A percentile compares a stretch with the other conserved stretches of the same genome.
Conservation (phyloP, 768 basidiomycete genomes). For the Hebeloma cylindrosporum region DNA sequence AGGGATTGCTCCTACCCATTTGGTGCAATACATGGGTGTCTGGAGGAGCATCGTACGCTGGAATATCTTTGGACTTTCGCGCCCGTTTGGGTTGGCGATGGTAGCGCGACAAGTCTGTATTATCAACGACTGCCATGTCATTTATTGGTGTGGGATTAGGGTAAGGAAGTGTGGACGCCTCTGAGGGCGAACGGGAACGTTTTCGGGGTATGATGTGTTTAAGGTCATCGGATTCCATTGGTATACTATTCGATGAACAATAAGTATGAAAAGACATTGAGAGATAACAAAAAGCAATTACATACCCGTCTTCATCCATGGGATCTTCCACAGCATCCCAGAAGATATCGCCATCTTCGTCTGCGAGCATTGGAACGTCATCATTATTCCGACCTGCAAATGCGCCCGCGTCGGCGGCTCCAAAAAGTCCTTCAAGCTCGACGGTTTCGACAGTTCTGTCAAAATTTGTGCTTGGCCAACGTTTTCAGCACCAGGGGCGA, state of each 20-base stretch:
- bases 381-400: conserved; percentile 52
- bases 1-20: conserved; percentile 57
- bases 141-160: conserved; percentile 10
- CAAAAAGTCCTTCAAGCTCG: conserved; percentile 75
- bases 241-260: conserved; percentile 19
- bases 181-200: conserved; percentile 40
- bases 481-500: conserved; percentile 74
- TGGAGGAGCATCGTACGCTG: conserved; percentile 50
- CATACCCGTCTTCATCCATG: conserved; percentile 43
- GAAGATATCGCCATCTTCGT: conserved; percentile 43
- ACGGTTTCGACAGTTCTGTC: conserved; percentile 68
- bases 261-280: conserved; percentile 14
- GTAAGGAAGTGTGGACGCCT: conserved; percentile 9
- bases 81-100: conserved; percentile 58
- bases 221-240: conserved; percentile 38
- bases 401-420: conserved; percentile 78
- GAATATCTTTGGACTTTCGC: conserved; percentile 54
- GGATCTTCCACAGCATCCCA: conserved; percentile 42
- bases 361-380: conserved; percentile 40
- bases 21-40: conserved; percentile 43
- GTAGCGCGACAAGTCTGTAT: conserved; percentile 20
- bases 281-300: conserved; percentile 3
- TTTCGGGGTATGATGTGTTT: conserved; percentile 36
- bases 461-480: conserved; percentile 84
- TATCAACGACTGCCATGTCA: conserved; percentile 16